Evolutionary conservation across 768 basidiomycete species (phyloP), one percentile per base, ranked within the genome.

Genomic region (Mycena leptocephala): DNA sequence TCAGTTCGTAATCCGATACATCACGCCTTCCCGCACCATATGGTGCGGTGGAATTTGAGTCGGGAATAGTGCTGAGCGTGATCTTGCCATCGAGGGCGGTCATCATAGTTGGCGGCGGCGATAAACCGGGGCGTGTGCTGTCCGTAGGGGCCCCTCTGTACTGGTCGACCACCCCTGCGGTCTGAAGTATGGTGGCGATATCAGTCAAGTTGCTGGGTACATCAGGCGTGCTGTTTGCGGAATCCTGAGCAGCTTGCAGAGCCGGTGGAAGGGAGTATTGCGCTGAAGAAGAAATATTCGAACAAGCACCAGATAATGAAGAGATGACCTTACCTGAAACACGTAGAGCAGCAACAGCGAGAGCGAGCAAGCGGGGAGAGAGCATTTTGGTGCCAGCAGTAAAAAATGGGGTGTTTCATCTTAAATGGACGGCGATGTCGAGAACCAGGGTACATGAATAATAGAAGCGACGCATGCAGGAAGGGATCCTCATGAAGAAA

Each of bases 81-180:
- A 67, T 56, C 63, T 70, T 14, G 56, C 80, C 80, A 55, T 81
- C 79, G 32, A 78, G 28, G 20, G 78, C 79, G 53, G 80, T 81
- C 20, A 80, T 41, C n/a, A 65, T 73, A 11, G 80, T 80, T 30
- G 66, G 24, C 16, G 69, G 33, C 8, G 67, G 72, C 24, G 78
- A 72, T 6, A 66, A 63, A n/a, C 75, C 72, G n/a, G 80, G 80
- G 7, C 46, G 74, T 39, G 76, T 77, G 66, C 39, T 72, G 51
- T 74, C 63, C 20, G 53, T 30, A 0, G 76, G 70, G 0, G 74
- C 80, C 5, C 79, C 77, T 13, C 37, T 16, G 43, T 70, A 77
- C 66, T 81, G 80, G 53, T 79, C 58, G 30, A 81, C 72, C 46
- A 71, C 33, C 10, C 8, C 30, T 9, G 70, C 80, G 13, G 78